A percentile compares a stretch with the other conserved stretches of the same genome.
Conservation (phyloP, 768 basidiomycete genomes). For the Tulasnella sp. region DNA sequence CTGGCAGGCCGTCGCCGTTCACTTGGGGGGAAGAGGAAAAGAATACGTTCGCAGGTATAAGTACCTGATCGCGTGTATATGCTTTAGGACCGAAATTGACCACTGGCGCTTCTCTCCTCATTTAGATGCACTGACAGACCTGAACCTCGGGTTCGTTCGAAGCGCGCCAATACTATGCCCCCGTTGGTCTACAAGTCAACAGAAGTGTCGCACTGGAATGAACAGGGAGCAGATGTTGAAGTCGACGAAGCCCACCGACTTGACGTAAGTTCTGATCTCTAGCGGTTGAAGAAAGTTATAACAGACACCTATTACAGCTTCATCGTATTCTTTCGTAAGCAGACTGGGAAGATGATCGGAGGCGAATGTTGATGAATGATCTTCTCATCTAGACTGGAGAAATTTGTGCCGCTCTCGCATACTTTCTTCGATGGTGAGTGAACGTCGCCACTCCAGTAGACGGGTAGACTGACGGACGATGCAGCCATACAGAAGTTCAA, state of each 20-base stretch:
- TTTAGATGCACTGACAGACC: background rate
- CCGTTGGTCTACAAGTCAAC: background rate
- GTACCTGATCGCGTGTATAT: background rate
- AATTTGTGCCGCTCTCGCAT: constrained; percentile 34
- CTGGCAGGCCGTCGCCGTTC: background rate
- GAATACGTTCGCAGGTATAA: background rate
- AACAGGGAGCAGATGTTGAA: background rate
- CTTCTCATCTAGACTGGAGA: constrained; percentile 30
- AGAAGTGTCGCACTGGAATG: background rate
- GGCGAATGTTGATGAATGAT: background rate
- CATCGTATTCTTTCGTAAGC: constrained; percentile 7
- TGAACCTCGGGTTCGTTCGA: background rate
- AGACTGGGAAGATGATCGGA: too few relatives aligned
- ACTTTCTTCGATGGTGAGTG: constrained; percentile 21
- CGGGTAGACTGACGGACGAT: background rate
- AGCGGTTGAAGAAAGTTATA: background rate
- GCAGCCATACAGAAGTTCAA: constrained; percentile 41
- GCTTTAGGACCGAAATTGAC: background rate
- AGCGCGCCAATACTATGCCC: background rate
- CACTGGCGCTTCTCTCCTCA: background rate
- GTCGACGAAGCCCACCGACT: background rate
- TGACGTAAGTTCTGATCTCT: background rate
- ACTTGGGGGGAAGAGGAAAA: background rate
- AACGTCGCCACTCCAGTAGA: background rate
- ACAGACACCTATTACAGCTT: background rate